phyloP scores from a whole-genome alignment of 1,284 basidiomycete species.

The Phenoliferia sp. region DNA sequence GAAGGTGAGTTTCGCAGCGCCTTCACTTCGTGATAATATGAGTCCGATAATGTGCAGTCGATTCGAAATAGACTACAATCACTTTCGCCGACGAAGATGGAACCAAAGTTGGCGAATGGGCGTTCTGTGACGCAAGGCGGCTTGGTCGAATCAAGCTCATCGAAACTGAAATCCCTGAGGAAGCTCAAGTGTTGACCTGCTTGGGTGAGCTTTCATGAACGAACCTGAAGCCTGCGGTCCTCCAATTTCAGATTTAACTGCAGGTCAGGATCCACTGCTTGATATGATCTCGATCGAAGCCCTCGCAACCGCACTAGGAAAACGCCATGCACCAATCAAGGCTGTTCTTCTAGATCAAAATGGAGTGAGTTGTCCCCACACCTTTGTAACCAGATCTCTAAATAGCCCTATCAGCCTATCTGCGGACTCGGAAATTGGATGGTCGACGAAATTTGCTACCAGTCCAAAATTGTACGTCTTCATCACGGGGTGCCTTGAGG shows the following conservation, averaged over 20 bases:
- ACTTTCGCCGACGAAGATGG: conserved; percentile 10
- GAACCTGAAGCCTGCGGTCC: no score
- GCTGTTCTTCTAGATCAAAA: conserved; percentile 70
- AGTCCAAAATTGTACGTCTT: conserved; percentile 52
- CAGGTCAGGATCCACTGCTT: conserved; percentile 71
- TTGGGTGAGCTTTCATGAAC: conserved; percentile 48
- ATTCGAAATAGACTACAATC: conserved; percentile 48
- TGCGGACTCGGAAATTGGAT: conserved; percentile 59
- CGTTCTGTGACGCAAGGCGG: conserved; percentile 64
- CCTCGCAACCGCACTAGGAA: conserved; percentile 53
- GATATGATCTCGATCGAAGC: conserved; percentile 61
- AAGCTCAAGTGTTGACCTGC: conserved; percentile 59
- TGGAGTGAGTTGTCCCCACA: conserved; percentile 45
- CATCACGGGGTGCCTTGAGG: background rate
- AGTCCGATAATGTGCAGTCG: background rate
- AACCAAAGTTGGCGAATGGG: conserved; percentile 45
- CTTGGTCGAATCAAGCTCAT: conserved; percentile 49
- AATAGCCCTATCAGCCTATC: conserved; percentile 19
- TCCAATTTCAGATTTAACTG: background rate
- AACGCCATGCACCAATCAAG: conserved; percentile 67
- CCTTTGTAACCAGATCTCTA: background rate
- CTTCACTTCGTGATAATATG: background rate
- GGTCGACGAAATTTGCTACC: conserved; percentile 71
- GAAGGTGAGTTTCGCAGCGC: conserved; percentile 38
- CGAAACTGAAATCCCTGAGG: conserved; percentile 47